A percentile compares a stretch with the other conserved stretches of the same genome.
phyloP scores from a whole-genome alignment of 2,329 filamentous ascomycete species.

The Fusarium caatingaense region DNA sequence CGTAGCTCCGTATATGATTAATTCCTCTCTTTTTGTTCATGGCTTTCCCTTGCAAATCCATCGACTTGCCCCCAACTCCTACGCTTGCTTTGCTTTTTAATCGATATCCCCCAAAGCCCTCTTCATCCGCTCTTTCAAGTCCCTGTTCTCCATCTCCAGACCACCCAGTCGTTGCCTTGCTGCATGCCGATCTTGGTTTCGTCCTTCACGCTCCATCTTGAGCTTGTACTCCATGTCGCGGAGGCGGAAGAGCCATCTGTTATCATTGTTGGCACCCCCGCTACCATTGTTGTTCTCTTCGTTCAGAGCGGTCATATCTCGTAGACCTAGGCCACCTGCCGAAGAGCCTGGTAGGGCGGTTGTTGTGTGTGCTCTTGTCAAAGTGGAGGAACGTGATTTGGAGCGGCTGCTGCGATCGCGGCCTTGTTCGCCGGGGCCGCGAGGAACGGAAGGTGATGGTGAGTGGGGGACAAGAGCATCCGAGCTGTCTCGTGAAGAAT shows the following conservation, averaged over 20 bases:
- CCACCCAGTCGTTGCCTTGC: constrained; percentile 84
- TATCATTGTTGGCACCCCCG: constrained; percentile 62
- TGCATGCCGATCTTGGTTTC: constrained; percentile 84
- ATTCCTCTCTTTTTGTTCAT: constrained; percentile 5
- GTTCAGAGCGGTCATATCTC: constrained; percentile 46
- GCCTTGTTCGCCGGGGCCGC: constrained; percentile 61
- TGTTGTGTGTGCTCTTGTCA: constrained; percentile 49
- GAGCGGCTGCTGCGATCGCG: constrained; percentile 53
- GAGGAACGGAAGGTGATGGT: constrained; percentile 65
- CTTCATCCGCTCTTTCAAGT: constrained; percentile 72
- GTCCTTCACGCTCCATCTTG: constrained; percentile 88
- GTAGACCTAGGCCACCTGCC: constrained; percentile 39
- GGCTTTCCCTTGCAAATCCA: constrained; percentile 24
- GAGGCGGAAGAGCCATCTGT: constrained; percentile 85
- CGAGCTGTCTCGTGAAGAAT: constrained; percentile 54
- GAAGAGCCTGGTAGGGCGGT: constrained; percentile 45
- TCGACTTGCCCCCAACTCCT: constrained; percentile 10
- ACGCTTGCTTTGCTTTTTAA: constrained; percentile 28
- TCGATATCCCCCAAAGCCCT: constrained; percentile 47
- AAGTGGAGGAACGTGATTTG: constrained; percentile 48
- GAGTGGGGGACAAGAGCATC: constrained; percentile 56
- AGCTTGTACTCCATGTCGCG: constrained; percentile 89
- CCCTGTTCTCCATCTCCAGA: constrained; percentile 77
- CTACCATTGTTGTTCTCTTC: constrained; percentile 26
- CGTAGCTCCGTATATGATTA: constrained; percentile 39